Evolutionary conservation across 2,329 filamentous ascomycete species (phyloP), one percentile per base, ranked within the genome.

Genomic region (Aureobasidium sp.): DNA sequence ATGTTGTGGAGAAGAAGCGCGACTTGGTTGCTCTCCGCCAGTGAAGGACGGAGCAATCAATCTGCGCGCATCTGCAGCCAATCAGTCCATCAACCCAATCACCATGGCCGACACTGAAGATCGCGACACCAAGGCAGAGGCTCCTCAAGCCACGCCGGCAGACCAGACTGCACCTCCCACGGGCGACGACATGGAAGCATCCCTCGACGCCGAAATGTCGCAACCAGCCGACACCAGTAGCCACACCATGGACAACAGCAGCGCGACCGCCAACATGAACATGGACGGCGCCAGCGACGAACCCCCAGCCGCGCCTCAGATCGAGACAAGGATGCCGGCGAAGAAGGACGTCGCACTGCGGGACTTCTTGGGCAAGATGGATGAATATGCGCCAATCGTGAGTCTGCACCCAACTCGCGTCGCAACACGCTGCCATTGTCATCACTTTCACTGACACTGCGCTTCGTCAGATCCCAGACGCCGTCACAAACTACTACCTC

Each of bases 401-500:
- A 67, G 88, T 78, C 51, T 60, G n/a, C 29, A 20, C 36, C 39
- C 57, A 56, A 52, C 22, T n/a, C 47, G 31, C 34, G 56, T 17
- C 41, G 42, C 55, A 58, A 45, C 41, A 47, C 42, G n/a, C 25
- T 25, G n/a, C 36, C 34, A 3, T 29, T 14, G 25, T 5, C n/a
- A 34, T n/a, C 25, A 36, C 49, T 34, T 8, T 58, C 44, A 59
- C 44, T 62, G 5, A 60, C 31, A 39, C 22, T 15, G 20, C 31
- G 25, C 22, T 2, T 11, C 11, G 14, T 39, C n/a, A 96, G 90
- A 97, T 99, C 69, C 94, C 94, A 49, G 94, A 99, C 72, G 94
- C 94, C 22, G 94, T 99, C 25, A 97, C 92, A 65, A 88, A 96
- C 74, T 97, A 97, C 82, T 99, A 99, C 78, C 89, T 99, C 79